These are phyloP conservation scores for Cladorrhinum samala DNA, from an alignment of 495 filamentous ascomycete species.

Conservation along the genomic window DNA sequence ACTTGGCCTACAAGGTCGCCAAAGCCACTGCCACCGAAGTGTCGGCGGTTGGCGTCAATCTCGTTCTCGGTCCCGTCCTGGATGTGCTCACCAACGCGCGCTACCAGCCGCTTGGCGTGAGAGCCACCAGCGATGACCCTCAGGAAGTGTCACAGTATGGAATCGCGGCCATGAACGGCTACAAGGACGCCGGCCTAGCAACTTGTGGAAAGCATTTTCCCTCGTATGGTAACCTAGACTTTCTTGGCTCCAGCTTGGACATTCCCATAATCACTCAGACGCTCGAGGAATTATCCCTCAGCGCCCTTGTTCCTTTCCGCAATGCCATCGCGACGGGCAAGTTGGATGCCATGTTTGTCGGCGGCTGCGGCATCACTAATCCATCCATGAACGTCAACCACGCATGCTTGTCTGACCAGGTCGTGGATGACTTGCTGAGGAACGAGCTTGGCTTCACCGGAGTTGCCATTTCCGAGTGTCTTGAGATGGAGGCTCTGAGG, in stretches of 20 bases:
- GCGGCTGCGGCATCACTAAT: slow-evolving; percentile 80
- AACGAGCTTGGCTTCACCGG: slow-evolving; percentile 80
- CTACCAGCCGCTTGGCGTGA: slow-evolving; percentile 79
- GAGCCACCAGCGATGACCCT: slow-evolving; percentile 78
- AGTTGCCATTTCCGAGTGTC: slow-evolving; percentile 86
- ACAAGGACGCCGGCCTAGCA: slow-evolving; percentile 74
- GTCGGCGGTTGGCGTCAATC: slow-evolving; percentile 80
- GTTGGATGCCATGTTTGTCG: slow-evolving; percentile 88
- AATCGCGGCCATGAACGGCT: slow-evolving; percentile 81
- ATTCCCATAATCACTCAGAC: slow-evolving; percentile 91
- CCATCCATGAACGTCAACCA: slow-evolving; percentile 87
- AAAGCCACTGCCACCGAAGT: slow-evolving; percentile 84
- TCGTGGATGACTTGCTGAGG: slow-evolving; percentile 76
- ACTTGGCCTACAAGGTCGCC: slow-evolving; percentile 73
- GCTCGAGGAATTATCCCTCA: slow-evolving; percentile 76
- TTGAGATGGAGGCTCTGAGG: slow-evolving; percentile 91
- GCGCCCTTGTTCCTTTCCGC: slow-evolving; percentile 77
- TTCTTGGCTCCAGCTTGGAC: slow-evolving; percentile 76
- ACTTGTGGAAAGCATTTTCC: slow-evolving; percentile 93
- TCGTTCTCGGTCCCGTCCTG: slow-evolving; percentile 83
- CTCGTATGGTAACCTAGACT: slow-evolving; percentile 88
- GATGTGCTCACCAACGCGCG: slow-evolving; percentile 85
- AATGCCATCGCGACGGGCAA: slow-evolving; percentile 73
- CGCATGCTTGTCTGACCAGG: slow-evolving; percentile 83
- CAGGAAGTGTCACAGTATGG: slow-evolving; percentile 86